These are phyloP conservation scores for Chalciporus sphaerocephalus DNA, from an alignment of 768 basidiomycete genomes.

Conservation along the genomic window DNA sequence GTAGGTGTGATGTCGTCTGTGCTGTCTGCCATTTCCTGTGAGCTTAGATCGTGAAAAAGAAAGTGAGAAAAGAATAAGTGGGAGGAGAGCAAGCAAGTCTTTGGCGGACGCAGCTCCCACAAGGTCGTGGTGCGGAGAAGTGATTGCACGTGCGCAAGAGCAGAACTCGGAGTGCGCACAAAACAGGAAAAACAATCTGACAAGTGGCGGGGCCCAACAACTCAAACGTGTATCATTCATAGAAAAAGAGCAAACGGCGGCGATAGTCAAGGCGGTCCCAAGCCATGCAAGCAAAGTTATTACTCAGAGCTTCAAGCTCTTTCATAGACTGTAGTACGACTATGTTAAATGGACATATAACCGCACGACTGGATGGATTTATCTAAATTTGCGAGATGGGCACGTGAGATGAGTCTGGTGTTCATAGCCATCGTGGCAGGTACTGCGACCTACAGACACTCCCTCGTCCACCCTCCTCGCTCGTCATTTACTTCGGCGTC, in stretches of 20 bases:
- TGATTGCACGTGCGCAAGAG: conserved; percentile 23
- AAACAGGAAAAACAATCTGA: conserved; percentile 10
- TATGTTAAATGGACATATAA: too few species aligned
- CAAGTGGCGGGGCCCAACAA: background rate
- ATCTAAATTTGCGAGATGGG: too few species aligned
- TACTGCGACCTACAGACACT: conserved; percentile 7
- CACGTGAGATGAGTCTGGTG: conserved; percentile 17
- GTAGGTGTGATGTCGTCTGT: conserved; percentile 10
- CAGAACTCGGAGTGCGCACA: conserved; percentile 8
- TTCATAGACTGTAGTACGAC: too few species aligned
- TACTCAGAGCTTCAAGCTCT: too few species aligned
- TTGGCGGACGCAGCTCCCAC: conserved; percentile 1
- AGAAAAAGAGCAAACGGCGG: too few species aligned
- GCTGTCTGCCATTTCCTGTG: conserved; percentile 18
- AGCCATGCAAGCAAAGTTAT: too few species aligned
- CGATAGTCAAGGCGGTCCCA: too few species aligned
- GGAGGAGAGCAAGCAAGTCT: background rate
- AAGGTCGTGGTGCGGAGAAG: conserved; percentile 11
- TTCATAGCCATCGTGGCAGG: conserved; percentile 1
- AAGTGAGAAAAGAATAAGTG: background rate
- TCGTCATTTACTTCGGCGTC: conserved; percentile 3
- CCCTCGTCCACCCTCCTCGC: conserved; percentile 5
- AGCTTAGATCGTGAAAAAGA: background rate
- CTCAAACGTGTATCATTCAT: background rate
- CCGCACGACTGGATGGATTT: too few species aligned